Percentiles rank a stretch among this genome's conserved stretches.
Evolutionary conservation across 73 alveolate genomes (phyloP).

Genomic region (Paramecium sexaurelia): DNA sequence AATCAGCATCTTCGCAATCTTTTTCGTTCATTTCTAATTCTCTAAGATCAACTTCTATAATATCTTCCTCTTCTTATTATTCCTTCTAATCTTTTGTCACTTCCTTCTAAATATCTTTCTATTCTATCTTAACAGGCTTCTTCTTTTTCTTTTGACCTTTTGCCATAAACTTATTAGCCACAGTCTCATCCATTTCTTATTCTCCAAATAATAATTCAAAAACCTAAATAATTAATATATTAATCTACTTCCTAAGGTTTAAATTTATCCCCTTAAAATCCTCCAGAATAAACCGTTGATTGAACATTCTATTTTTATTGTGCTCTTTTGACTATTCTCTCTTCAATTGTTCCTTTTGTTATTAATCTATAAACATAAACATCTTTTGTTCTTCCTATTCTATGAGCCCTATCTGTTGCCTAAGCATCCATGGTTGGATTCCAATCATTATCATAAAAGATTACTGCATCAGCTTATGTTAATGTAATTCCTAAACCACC

Average conservation of each 20-base stretch:
- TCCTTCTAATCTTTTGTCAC: not conserved
- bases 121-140: not conserved
- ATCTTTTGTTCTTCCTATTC: constrained; percentile 96
- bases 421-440: constrained; percentile 99
- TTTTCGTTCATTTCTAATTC: constrained; percentile 38
- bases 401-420: constrained; percentile 99
- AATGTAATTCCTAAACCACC: constrained; percentile 99
- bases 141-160: constrained; percentile 42
- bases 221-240: not conserved
- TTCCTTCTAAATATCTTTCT: constrained; percentile 74
- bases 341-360: constrained; percentile 97
- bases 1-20: constrained; percentile 58
- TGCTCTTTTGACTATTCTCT: constrained; percentile 97
- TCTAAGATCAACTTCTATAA: constrained; percentile 46
- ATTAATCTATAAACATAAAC: constrained; percentile 96
- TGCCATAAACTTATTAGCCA: constrained; percentile 25
- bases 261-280: constrained; percentile 96
- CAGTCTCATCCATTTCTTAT: constrained; percentile 64
- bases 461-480: constrained; percentile 99
- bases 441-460: constrained; percentile 99
- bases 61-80: constrained; percentile 41
- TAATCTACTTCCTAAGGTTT: constrained; percentile 89
- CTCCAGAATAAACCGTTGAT: constrained; percentile 97
- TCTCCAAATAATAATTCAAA: constrained; percentile 96
- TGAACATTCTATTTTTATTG: constrained; percentile 96